These are phyloP conservation scores for Xylaria sp. DNA, from an alignment of 2,329 filamentous ascomycete species.

Conservation along the genomic window DNA sequence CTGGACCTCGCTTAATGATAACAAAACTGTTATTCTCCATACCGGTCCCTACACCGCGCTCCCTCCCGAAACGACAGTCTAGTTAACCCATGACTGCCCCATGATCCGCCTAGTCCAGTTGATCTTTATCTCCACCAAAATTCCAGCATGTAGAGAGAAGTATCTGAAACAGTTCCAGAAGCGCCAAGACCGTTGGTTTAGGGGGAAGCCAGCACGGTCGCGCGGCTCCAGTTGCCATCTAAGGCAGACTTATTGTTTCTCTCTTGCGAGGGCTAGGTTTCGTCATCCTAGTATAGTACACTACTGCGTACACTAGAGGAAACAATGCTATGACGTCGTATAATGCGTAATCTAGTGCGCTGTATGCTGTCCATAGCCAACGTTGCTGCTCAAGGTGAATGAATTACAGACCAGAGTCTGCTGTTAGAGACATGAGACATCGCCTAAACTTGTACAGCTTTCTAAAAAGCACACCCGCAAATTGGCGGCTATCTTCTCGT, in stretches of 20 bases:
- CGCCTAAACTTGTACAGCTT: neutral
- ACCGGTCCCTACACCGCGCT: neutral
- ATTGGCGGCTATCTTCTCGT: neutral
- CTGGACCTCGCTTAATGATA: slow-evolving; percentile 24
- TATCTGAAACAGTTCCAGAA: slow-evolving; percentile 34
- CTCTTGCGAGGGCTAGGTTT: neutral
- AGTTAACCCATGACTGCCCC: slow-evolving; percentile 7
- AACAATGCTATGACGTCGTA: neutral
- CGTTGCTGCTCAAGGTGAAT: neutral
- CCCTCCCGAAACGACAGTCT: slow-evolving; percentile 13
- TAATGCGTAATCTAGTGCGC: neutral
- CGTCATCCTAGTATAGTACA: neutral
- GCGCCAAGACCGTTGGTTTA: slow-evolving; percentile 23
- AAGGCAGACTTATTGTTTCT: neutral
- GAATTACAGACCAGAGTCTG: neutral
- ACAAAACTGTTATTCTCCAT: slow-evolving; percentile 17
- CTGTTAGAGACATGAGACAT: neutral
- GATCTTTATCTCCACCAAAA: slow-evolving; percentile 13
- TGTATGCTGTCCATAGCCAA: neutral
- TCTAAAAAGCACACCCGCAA: neutral
- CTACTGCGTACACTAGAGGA: neutral
- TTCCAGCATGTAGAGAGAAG: slow-evolving; percentile 22
- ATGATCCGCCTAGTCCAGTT: slow-evolving; percentile 21
- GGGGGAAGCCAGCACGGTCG: slow-evolving; percentile 10
- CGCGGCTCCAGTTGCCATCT: slow-evolving; percentile 16